Conservation (phyloP, 208 protist genomes). For the Baffinella frigidus region DNA sequence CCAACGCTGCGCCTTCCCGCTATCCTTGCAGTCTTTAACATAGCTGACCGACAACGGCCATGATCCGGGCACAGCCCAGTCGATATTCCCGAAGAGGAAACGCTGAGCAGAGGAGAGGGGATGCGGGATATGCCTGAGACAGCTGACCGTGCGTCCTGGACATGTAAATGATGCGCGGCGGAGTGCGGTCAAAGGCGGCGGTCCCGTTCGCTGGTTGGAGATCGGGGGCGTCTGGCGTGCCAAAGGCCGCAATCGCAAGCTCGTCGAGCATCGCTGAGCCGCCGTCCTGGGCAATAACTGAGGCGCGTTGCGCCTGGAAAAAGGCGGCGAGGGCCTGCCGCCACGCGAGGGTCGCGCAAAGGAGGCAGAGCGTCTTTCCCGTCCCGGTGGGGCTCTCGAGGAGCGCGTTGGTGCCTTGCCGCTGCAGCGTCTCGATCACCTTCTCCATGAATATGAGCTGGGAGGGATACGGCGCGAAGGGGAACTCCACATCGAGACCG, state of each 20-base stretch:
- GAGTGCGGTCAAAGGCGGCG: too few species aligned
- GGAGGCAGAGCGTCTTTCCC: slow-evolving; percentile 94
- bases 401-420: slow-evolving; percentile 75
- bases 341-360: slow-evolving; percentile 92
- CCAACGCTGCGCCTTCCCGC: too few species aligned
- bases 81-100: too few species aligned
- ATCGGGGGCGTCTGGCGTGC: too few species aligned
- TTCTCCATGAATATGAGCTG: slow-evolving; percentile 91
- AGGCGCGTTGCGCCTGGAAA: not conserved
- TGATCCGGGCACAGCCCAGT: too few species aligned
- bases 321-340: not conserved
- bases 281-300: not conserved
- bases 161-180: slow-evolving; percentile 84
- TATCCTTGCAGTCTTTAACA: too few species aligned
- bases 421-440: slow-evolving; percentile 83
- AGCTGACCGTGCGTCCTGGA: slow-evolving; percentile 95
- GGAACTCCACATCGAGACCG: slow-evolving; percentile 79
- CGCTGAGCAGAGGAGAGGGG: too few species aligned
- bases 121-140: too few species aligned
- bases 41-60: too few species aligned
- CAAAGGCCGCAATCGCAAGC: too few species aligned
- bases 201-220: too few species aligned
- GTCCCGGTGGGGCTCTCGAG: slow-evolving; percentile 95
- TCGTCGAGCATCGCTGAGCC: too few species aligned
- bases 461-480: slow-evolving; percentile 85